These are phyloP conservation scores for Pleurotus citrinopileatus DNA, from an alignment of 768 basidiomycete species.

Conservation along the genomic window DNA sequence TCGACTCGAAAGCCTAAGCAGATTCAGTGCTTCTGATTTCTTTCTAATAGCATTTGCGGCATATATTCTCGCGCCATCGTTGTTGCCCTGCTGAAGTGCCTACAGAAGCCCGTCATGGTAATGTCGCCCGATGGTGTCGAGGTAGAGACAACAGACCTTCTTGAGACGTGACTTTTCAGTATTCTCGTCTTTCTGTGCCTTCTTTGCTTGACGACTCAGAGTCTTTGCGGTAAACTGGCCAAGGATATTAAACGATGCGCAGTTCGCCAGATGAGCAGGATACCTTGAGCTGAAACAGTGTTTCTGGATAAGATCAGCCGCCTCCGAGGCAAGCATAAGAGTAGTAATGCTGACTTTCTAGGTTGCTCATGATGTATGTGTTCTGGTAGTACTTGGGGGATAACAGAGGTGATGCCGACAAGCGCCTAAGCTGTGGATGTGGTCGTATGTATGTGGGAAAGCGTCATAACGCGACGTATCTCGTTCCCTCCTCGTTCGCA, in stretches of 20 bases:
- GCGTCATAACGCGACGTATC: too few species aligned
- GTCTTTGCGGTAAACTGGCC: conserved; percentile 96
- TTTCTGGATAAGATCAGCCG: conserved; percentile 60
- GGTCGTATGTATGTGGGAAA: too few species aligned
- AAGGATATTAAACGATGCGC: conserved; percentile 14
- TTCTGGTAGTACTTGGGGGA: conserved; percentile 10
- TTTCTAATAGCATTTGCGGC: conserved; percentile 98
- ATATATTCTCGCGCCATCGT: conserved; percentile 96
- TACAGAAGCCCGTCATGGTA: conserved; percentile 28
- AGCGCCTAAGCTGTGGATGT: too few species aligned
- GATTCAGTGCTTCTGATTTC: conserved; percentile 92
- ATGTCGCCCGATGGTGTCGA: not conserved
- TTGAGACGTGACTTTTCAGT: conserved; percentile 87
- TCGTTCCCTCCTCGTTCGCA: too few species aligned
- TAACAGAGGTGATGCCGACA: too few species aligned
- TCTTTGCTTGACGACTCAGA: conserved; percentile 91
- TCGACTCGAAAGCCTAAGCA: conserved; percentile 84
- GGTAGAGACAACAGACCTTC: conserved; percentile 56
- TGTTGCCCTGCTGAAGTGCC: conserved; percentile 97
- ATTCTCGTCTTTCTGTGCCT: conserved; percentile 94
- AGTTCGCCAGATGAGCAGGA: not conserved
- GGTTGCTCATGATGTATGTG: conserved; percentile 60
- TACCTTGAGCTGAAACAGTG: conserved; percentile 98
- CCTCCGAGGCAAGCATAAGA: not conserved
- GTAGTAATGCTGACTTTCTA: conserved; percentile 71